Evolutionary conservation across 2,329 filamentous ascomycete genomes (phyloP), one percentile per base, ranked within the genome.

Genomic region (Pseudogymnoascus sp.): DNA sequence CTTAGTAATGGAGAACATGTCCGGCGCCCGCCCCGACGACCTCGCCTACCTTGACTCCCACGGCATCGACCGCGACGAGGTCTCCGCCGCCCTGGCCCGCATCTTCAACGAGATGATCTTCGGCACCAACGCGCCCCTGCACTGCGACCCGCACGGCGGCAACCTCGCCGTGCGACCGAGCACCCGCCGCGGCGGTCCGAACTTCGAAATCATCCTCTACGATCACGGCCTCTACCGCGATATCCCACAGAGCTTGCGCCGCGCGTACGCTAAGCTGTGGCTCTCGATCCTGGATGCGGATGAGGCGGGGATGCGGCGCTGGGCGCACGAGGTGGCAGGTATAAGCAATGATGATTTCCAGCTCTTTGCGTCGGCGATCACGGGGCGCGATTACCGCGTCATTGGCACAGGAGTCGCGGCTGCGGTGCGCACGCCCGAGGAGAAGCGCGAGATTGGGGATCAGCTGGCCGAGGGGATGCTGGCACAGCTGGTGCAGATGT

Each of bases 71-170:
- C 86, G 94, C 19, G 94, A 97, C 72, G 93, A 97, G 75, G 94
- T 99, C 4, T 96, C 92, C 0, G 92, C 93, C 1, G 89, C 92
- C 0, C 80, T 99, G 3, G 89, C 94, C 0, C 86, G 88, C 64
- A 91, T 99, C 64, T 99, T 99, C 82, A 99, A 99, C 78, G 92
- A 97, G 74, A 99, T 99, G 94, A 97, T 99, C 68, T 99, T 99
- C 68, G 92, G 93, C 59, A 84, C 87, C 61, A 83, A 88, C 64
- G 93, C 93, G 0, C 92, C 94, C 0, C 78, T 99, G 39, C 94
- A 99, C 77, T 99, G 94, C 76, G 94, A 99, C 72, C 94, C 94
- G 0, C 94, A 99, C 72, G 94, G 92, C 58, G 94, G 94, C 52
- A 99, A 99, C 72, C 89, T 99, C 62, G 92, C 94, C 21, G 91